These are phyloP conservation scores for Fusarium stilboides DNA, from an alignment of 2,329 filamentous ascomycete species.

Conservation along the genomic window DNA sequence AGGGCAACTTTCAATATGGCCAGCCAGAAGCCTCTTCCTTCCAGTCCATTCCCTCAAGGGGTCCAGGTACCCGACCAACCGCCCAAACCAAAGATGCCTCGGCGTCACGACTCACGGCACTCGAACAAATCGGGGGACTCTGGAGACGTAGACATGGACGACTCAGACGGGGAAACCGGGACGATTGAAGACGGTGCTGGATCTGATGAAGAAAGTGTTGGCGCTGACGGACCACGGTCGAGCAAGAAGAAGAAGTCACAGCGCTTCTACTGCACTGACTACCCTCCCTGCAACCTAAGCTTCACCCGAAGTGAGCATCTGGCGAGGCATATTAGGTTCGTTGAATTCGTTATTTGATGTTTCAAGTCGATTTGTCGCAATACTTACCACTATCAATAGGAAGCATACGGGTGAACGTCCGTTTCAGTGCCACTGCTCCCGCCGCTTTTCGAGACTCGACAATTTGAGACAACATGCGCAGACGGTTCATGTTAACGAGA, in stretches of 20 bases:
- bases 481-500: conserved; percentile 97
- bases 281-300: conserved; percentile 92
- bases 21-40: conserved; percentile 69
- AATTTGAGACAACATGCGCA: conserved; percentile 97
- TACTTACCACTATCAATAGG: conserved; percentile 60
- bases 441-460: conserved; percentile 93
- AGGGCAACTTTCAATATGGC: conserved; percentile 67
- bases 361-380: not conserved
- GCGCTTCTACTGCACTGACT: conserved; percentile 96
- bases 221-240: conserved; percentile 76
- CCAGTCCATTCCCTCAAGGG: conserved; percentile 66
- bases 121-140: conserved; percentile 73
- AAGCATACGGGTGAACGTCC: conserved; percentile 98
- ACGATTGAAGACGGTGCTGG: conserved; percentile 65
- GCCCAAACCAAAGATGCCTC: conserved; percentile 59
- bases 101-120: conserved; percentile 69
- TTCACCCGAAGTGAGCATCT: conserved; percentile 97
- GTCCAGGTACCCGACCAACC: conserved; percentile 61
- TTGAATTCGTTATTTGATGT: not conserved
- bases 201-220: conserved; percentile 77
- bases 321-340: conserved; percentile 90
- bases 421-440: conserved; percentile 95
- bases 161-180: conserved; percentile 76
- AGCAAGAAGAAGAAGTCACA: conserved; percentile 97
- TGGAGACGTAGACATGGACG: conserved; percentile 83